phyloP scores from a whole-genome alignment of 768 basidiomycete genomes.

The Boletus huronensis region DNA sequence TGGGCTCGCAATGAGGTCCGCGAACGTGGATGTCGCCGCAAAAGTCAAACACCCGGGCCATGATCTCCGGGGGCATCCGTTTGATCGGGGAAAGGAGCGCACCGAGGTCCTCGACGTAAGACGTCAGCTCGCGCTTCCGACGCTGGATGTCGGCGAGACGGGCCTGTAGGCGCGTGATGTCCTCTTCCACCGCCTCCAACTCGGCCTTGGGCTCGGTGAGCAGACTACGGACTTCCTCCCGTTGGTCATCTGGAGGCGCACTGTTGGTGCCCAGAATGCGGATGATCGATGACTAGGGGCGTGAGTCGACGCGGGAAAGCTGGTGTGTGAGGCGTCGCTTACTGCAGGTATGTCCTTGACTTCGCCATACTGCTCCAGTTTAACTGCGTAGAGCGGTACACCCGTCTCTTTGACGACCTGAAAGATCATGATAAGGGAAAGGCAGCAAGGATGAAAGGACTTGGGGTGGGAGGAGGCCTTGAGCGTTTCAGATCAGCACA shows the following conservation, averaged over 20 bases:
- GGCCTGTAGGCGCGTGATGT: slow-evolving; percentile 26
- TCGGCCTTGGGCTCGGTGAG: slow-evolving; percentile 28
- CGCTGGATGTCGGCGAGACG: slow-evolving; percentile 30
- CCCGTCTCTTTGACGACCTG: slow-evolving; percentile 22
- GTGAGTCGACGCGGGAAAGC: slow-evolving; percentile 1
- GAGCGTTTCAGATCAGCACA: neutral
- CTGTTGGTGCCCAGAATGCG: slow-evolving; percentile 28
- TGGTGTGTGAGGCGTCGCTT: slow-evolving; percentile 6
- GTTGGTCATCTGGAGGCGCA: slow-evolving; percentile 27
- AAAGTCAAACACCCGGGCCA: slow-evolving; percentile 32
- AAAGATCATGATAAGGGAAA: slow-evolving; percentile 8
- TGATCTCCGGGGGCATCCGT: slow-evolving; percentile 34
- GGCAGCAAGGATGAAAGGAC: neutral
- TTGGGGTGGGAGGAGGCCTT: neutral
- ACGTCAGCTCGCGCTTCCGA: slow-evolving; percentile 25
- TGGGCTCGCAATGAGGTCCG: slow-evolving; percentile 30
- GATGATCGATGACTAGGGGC: slow-evolving; percentile 28
- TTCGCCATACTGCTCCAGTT: slow-evolving; percentile 27
- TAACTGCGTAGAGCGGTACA: slow-evolving; percentile 23
- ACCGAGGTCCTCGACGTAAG: slow-evolving; percentile 32
- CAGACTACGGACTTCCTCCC: slow-evolving; percentile 24
- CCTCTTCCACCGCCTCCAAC: slow-evolving; percentile 24
- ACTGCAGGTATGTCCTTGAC: slow-evolving; percentile 30
- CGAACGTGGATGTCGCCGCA: slow-evolving; percentile 27
- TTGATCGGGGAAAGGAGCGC: slow-evolving; percentile 33